Conservation (phyloP, 305 asterid genomes). For the Petunia hybrid region DNA sequence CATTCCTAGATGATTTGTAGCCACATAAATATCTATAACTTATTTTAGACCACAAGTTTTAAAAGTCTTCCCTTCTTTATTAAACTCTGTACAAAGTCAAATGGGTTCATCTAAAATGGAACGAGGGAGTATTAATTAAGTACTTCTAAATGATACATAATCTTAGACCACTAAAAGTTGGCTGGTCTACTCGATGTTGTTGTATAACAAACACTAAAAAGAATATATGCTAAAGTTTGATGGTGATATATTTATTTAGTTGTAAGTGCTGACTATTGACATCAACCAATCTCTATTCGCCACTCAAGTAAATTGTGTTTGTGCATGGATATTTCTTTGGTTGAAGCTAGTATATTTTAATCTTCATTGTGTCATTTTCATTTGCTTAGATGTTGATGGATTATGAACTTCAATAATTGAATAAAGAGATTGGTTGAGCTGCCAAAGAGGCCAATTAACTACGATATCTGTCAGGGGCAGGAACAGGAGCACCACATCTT, state of each 20-base stretch:
- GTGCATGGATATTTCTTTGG: constrained; percentile 1
- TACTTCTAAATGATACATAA: constrained; percentile 20
- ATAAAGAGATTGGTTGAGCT: background rate
- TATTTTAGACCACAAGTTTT: too few species aligned
- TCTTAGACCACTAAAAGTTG: background rate
- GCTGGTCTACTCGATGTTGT: background rate
- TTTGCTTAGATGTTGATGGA: background rate
- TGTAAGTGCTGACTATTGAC: background rate
- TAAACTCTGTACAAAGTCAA: too few species aligned
- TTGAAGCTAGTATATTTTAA: background rate
- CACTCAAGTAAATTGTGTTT: background rate
- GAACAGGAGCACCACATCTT: too few species aligned
- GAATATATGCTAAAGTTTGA: background rate
- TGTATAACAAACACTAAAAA: background rate
- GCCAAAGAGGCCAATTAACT: too few species aligned
- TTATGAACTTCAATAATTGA: constrained; percentile 12
- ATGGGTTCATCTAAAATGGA: too few species aligned
- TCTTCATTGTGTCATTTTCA: constrained; percentile 9
- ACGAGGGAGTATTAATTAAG: background rate
- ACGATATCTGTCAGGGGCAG: too few species aligned
- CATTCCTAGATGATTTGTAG: too few species aligned
- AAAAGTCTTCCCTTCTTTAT: too few species aligned
- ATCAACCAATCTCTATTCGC: background rate
- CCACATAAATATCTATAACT: too few species aligned
- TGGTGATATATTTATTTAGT: constrained; percentile 6